Conservation (phyloP, 75 land plant genomes). For the Pinus albicaulis region DNA sequence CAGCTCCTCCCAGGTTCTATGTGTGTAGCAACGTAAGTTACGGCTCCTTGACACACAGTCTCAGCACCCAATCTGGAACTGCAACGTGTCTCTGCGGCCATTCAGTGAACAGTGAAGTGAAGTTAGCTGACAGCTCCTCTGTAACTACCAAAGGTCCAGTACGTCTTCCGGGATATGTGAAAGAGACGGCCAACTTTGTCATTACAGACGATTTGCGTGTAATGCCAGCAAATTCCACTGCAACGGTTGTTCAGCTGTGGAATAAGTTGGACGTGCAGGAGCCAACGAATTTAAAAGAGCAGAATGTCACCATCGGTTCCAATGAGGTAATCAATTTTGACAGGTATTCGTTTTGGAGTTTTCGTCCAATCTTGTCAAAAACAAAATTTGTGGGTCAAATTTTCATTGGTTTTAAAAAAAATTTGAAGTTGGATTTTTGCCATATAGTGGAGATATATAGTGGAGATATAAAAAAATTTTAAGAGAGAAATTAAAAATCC, state of each 20-base stretch:
- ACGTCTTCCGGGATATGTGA: background rate
- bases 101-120: background rate
- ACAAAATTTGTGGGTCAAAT: no score
- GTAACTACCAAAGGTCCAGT: background rate
- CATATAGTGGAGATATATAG: no score
- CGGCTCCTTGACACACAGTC: background rate
- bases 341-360: no score
- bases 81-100: background rate
- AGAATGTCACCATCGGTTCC: background rate
- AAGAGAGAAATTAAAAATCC: no score
- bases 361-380: no score
- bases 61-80: background rate
- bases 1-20: background rate
- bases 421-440: no score
- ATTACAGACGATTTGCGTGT: background rate
- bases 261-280: background rate
- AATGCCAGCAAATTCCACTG: background rate
- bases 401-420: no score
- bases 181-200: background rate
- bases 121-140: background rate
- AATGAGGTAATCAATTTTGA: background rate
- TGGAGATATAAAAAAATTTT: no score
- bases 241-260: conserved; percentile 1
- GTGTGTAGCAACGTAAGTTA: background rate
- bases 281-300: background rate